Evolutionary conservation across 2,329 filamentous ascomycete genomes (phyloP).

Genomic region (Eurotiales sp.): DNA sequence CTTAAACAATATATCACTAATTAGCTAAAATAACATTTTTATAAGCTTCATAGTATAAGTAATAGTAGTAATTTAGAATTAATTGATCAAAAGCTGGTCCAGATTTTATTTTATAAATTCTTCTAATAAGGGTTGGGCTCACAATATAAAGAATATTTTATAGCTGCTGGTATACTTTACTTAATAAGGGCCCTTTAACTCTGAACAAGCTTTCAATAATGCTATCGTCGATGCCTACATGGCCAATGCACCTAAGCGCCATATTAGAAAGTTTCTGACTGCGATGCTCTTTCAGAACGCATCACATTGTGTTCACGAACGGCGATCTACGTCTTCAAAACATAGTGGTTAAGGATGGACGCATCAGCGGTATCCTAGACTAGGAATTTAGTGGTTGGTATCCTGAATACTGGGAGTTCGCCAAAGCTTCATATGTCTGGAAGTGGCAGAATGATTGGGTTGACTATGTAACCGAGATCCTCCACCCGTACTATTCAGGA

Average conservation of each 20-base stretch:
- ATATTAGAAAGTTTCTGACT: conserved; percentile 17
- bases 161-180: too few relatives aligned
- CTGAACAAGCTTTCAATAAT: conserved; percentile 22
- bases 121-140: too few relatives aligned
- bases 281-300: conserved; percentile 18
- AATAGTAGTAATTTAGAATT: too few relatives aligned
- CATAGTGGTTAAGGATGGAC: conserved; percentile 25
- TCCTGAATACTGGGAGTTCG: conserved; percentile 39
- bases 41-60: too few relatives aligned
- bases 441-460: conserved; percentile 32
- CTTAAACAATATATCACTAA: too few relatives aligned
- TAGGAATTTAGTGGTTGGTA: too few relatives aligned
- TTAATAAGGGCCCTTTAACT: not conserved
- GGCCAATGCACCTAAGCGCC: conserved; percentile 17
- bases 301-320: conserved; percentile 26
- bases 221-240: conserved; percentile 21
- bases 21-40: too few relatives aligned
- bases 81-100: too few relatives aligned
- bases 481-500: conserved; percentile 29
- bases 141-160: too few relatives aligned
- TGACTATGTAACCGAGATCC: conserved; percentile 25
- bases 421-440: conserved; percentile 27
- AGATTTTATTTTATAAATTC: too few relatives aligned
- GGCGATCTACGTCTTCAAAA: conserved; percentile 28
- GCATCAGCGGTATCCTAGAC: conserved; percentile 32